phyloP scores from a whole-genome alignment of 805 yeast species.

The Komagataella populi region DNA sequence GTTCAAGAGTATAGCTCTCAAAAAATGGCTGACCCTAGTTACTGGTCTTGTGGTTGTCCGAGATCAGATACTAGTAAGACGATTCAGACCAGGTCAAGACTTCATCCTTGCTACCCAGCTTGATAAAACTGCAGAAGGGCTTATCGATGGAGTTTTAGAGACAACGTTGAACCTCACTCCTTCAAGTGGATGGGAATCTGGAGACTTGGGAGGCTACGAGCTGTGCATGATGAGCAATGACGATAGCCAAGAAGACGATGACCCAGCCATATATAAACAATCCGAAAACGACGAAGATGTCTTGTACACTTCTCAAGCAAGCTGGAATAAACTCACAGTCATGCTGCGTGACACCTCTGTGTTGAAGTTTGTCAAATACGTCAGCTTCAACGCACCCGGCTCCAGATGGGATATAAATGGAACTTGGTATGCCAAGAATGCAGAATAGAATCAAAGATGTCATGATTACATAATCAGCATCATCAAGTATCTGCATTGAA shows the following conservation, averaged over 20 bases:
- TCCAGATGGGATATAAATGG: conserved; percentile 84
- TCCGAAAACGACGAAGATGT: conserved; percentile 65
- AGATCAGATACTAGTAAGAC: conserved; percentile 59
- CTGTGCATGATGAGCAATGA: conserved; percentile 58
- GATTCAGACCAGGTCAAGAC: conserved; percentile 93
- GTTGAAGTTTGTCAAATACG: conserved; percentile 86
- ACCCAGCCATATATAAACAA: conserved; percentile 73
- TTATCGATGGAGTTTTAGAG: conserved; percentile 47
- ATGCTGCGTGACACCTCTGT: conserved; percentile 77
- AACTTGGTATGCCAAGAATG: conserved; percentile 60
- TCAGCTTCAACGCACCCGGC: conserved; percentile 77
- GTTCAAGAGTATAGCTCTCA: conserved; percentile 47
- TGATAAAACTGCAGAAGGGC: conserved; percentile 18
- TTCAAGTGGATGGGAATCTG: conserved; percentile 68
- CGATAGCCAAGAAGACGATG: conserved; percentile 43
- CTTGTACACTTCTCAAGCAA: conserved; percentile 64
- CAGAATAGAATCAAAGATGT: conserved; percentile 8
- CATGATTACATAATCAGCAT: background rate
- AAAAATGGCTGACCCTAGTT: conserved; percentile 51
- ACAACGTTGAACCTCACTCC: conserved; percentile 80
- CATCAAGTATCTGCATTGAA: background rate
- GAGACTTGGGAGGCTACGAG: conserved; percentile 93
- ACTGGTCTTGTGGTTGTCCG: conserved; percentile 51
- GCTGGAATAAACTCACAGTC: conserved; percentile 68
- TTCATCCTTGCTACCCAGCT: conserved; percentile 73